Evolutionary conservation across 148 eudicot genomes (phyloP), one percentile per base, ranked within the genome.

Genomic region (Hydrangea macrophylla): DNA sequence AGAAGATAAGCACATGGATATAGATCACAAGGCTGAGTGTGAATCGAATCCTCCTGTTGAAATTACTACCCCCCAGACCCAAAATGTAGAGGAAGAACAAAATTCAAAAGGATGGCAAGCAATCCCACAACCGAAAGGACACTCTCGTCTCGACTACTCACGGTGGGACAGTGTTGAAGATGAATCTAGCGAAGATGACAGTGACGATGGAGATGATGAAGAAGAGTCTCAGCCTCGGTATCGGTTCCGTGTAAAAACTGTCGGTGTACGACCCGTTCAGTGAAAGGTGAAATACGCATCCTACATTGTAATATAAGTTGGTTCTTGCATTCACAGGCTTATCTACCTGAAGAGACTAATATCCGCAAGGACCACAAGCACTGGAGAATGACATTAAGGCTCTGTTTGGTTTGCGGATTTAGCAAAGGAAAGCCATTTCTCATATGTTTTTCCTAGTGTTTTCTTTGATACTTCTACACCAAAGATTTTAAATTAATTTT

Each of bases 61-160:
- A 32, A 54, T 48, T 28, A 26, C 7, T 55, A 9, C 68, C 37
- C 70, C 75, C 60, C 71, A 76, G 69, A 55, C 57, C 30, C 62
- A 68, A 42, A 70, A 63, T 33, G 61, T 28, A 25, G 74, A 73
- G 58, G 67, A 64, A 61, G 79, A 69, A 55, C 74, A 79, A 50
- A 76, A 72, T 72, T 73, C 88, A 0, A 68, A 58, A 32, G 89
- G 87, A 70, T 87, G 90, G 96, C 60, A 76, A 73, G 76, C 84
- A 32, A 81, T 90, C 61, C 92, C 90, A 25, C 88, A 92, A 77
- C 98, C 98, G 24, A 81, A 79, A 75, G 96, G 98, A 70, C 98
- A 90, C 68, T 88, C 96, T 7, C 82, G 76, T 67, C 89, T 92
- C 37, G 92, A 90, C 57, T 92, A 92, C 78, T 90, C 96, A 17